phyloP scores from a whole-genome alignment of 345 rosid genomes.

The Brassica cretica region DNA sequence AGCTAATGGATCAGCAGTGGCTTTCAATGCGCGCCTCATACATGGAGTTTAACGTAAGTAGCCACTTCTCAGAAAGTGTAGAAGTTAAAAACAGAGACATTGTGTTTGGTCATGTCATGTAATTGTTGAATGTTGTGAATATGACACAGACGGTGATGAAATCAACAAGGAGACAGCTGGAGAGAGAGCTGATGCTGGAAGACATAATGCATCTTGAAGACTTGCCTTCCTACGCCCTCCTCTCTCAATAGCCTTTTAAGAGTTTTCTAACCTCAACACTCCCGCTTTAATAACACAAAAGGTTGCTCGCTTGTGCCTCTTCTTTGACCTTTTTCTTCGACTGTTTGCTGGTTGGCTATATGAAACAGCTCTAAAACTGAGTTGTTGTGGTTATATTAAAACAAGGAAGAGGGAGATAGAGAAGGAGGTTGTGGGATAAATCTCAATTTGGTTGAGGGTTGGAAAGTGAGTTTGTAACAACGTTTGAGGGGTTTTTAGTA shows the following conservation, averaged over 20 bases:
- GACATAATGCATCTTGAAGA: constrained; percentile 75
- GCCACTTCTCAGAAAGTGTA: not conserved
- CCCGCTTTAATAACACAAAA: constrained; percentile 25
- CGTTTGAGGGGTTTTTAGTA: constrained; percentile 4
- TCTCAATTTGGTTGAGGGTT: constrained; percentile 17
- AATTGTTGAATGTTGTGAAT: constrained; percentile 2
- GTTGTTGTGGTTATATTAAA: constrained; percentile 22
- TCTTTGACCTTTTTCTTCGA: constrained; percentile 5
- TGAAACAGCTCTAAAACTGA: constrained; percentile 10
- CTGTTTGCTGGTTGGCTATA: constrained; percentile 12
- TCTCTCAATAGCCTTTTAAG: constrained; percentile 38
- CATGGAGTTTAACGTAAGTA: constrained; percentile 95
- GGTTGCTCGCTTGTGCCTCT: constrained; percentile 11
- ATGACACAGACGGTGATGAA: constrained; percentile 74
- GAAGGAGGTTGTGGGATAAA: not conserved
- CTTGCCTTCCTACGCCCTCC: constrained; percentile 75
- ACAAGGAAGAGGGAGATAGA: constrained; percentile 8
- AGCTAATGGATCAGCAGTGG: constrained; percentile 97
- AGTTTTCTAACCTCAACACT: constrained; percentile 16
- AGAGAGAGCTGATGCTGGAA: constrained; percentile 86
- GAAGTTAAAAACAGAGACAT: not conserved
- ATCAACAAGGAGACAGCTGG: constrained; percentile 83
- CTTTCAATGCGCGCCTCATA: constrained; percentile 94
- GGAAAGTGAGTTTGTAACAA: constrained; percentile 23
- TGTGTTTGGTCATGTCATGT: constrained; percentile 1